Evolutionary conservation across 768 basidiomycete genomes (phyloP).

Genomic region (Polyporus arcularius): DNA sequence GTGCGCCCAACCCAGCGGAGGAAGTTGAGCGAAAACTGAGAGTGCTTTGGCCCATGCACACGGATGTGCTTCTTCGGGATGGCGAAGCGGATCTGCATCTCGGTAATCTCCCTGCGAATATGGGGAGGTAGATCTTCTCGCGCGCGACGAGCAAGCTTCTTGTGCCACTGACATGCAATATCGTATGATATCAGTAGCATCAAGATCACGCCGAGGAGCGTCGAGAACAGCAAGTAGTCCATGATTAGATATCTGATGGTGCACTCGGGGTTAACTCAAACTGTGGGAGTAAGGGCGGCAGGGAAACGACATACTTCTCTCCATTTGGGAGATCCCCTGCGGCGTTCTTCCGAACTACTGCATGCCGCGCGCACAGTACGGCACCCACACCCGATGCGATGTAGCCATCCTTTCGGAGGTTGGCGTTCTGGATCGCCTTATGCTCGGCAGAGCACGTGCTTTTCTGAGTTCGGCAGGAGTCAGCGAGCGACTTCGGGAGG

Average conservation of each 20-base stretch:
- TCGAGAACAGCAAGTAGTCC: constrained; percentile 23
- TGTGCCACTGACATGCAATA: constrained; percentile 31
- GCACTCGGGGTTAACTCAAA: too few species aligned
- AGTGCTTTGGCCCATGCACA: constrained; percentile 31
- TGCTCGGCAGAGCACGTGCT: constrained; percentile 6
- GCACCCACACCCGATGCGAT: constrained; percentile 22
- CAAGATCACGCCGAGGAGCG: neutral
- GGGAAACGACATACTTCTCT: constrained; percentile 25
- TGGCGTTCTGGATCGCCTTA: constrained; percentile 13
- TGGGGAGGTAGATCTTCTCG: constrained; percentile 24
- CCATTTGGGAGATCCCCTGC: constrained; percentile 28
- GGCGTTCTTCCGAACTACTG: constrained; percentile 18
- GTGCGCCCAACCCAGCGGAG: constrained; percentile 16
- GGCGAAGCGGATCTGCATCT: constrained; percentile 11
- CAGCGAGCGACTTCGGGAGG: too few species aligned
- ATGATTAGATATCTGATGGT: constrained; percentile 15
- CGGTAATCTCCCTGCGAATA: neutral
- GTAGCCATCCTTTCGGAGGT: constrained; percentile 2
- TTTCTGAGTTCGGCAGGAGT: neutral
- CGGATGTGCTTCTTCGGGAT: constrained; percentile 37
- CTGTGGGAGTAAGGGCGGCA: too few species aligned
- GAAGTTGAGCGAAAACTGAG: constrained; percentile 32
- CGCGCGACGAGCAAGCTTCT: too few species aligned
- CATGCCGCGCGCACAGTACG: constrained; percentile 25
- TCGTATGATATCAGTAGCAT: constrained; percentile 20